These are phyloP conservation scores for Castanospermum australe DNA, from an alignment of 306 rosid species.

Conservation along the genomic window DNA sequence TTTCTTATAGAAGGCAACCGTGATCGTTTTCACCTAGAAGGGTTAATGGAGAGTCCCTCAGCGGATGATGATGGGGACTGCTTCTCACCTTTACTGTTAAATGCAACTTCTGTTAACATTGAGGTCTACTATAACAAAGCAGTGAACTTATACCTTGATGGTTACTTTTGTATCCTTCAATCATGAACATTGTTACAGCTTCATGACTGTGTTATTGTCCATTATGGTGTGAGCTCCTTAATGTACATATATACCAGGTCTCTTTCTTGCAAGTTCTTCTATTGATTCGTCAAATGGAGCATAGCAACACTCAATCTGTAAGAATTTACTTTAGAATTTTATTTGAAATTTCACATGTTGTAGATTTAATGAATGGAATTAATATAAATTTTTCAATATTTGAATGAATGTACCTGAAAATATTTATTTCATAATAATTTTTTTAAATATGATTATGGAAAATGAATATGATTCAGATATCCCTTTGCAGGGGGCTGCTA, in stretches of 20 bases:
- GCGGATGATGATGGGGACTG: conserved; percentile 84
- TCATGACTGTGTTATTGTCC: conserved; percentile 24
- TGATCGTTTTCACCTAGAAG: conserved; percentile 69
- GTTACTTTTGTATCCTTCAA: conserved; percentile 96
- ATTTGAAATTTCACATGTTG: conserved; percentile 3
- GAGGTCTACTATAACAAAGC: conserved; percentile 94
- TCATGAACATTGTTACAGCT: not conserved
- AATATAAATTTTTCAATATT: not conserved
- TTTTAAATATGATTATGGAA: not conserved
- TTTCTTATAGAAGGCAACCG: conserved; percentile 59
- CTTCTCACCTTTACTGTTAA: conserved; percentile 73
- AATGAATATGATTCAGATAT: conserved; percentile 22
- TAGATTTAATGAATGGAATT: not conserved
- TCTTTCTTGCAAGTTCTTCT: conserved; percentile 94
- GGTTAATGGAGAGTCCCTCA: conserved; percentile 88
- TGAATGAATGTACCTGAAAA: not conserved
- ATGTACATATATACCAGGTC: conserved; percentile 50
- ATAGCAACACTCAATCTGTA: conserved; percentile 97
- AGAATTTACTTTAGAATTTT: conserved; percentile 33
- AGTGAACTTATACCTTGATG: conserved; percentile 95
- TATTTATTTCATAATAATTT: not conserved
- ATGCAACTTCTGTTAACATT: conserved; percentile 83
- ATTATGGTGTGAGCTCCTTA: conserved; percentile 47
- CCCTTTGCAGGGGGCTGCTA: conserved; percentile 84
- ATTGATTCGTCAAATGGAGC: conserved; percentile 95